Evolutionary conservation across 805 yeast genomes (phyloP).

Genomic region (Starmera quercuum): DNA sequence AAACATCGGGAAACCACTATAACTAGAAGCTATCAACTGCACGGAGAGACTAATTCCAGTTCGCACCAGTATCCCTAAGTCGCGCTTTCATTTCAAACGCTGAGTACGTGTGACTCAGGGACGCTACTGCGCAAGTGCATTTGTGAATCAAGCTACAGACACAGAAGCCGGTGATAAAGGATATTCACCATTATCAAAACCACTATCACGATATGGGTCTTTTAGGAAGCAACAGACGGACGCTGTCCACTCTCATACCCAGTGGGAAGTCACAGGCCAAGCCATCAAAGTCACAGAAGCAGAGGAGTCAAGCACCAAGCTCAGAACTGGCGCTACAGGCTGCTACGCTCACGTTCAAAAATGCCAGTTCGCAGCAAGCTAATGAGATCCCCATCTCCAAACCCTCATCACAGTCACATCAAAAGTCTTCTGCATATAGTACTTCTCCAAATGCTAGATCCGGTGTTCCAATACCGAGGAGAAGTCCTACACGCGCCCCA

Average conservation of each 20-base stretch:
- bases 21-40: no score
- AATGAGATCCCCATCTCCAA: background rate
- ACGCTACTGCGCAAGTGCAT: no score
- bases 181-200: no score
- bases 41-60: no score
- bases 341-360: constrained; percentile 1
- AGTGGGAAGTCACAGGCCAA: background rate
- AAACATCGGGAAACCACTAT: no score
- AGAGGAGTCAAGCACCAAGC: background rate
- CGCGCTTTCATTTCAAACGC: no score
- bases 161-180: no score
- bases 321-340: constrained; percentile 1
- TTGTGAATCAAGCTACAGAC: no score
- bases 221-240: constrained; percentile 2
- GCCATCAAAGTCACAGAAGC: background rate
- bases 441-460: background rate
- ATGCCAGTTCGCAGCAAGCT: background rate
- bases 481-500: background rate
- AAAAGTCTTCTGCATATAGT: background rate
- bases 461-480: background rate
- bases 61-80: no score
- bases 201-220: background rate
- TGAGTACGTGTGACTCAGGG: no score
- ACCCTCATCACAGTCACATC: background rate
- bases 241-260: background rate